phyloP scores from a whole-genome alignment of 768 basidiomycete genomes.

The Rhizopogon rudus region DNA sequence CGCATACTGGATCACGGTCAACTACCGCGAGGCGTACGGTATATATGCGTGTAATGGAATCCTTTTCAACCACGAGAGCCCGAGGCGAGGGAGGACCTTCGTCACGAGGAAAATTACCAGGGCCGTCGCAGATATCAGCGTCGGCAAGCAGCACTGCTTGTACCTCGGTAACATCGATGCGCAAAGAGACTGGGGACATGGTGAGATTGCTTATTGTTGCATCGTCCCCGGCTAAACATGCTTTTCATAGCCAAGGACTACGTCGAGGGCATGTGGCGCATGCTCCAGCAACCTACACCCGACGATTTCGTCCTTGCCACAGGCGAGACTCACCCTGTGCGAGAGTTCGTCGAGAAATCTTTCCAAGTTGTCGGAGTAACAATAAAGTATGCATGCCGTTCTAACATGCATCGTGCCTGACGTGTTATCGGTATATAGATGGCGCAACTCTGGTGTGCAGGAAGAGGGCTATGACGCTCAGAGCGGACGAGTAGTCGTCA shows the following conservation, averaged over 20 bases:
- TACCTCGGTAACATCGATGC: conserved; percentile 96
- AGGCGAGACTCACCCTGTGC: conserved; percentile 92
- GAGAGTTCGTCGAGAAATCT: conserved; percentile 88
- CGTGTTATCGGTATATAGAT: conserved; percentile 37
- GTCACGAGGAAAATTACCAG: conserved; percentile 94
- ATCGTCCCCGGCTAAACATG: neutral
- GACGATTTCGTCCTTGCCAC: conserved; percentile 95
- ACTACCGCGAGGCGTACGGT: conserved; percentile 92
- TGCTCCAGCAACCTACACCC: conserved; percentile 81
- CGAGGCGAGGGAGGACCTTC: conserved; percentile 90
- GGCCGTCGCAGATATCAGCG: conserved; percentile 86
- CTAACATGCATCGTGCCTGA: neutral
- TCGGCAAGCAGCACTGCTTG: conserved; percentile 86
- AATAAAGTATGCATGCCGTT: conserved; percentile 46
- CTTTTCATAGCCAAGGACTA: conserved; percentile 69
- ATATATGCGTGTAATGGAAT: conserved; percentile 98
- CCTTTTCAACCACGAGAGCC: conserved; percentile 97
- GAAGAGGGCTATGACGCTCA: conserved; percentile 74
- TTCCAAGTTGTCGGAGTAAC: conserved; percentile 65
- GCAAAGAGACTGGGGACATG: conserved; percentile 97
- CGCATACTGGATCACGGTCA: conserved; percentile 86
- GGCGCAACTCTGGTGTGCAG: conserved; percentile 71
- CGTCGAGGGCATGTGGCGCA: conserved; percentile 97
- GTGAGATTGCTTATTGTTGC: conserved; percentile 34
- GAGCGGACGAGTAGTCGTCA: conserved; percentile 70